Evolutionary conservation across 2,329 filamentous ascomycete species (phyloP), one percentile per base, ranked within the genome.

Genomic region (Graphilbum sp.): DNA sequence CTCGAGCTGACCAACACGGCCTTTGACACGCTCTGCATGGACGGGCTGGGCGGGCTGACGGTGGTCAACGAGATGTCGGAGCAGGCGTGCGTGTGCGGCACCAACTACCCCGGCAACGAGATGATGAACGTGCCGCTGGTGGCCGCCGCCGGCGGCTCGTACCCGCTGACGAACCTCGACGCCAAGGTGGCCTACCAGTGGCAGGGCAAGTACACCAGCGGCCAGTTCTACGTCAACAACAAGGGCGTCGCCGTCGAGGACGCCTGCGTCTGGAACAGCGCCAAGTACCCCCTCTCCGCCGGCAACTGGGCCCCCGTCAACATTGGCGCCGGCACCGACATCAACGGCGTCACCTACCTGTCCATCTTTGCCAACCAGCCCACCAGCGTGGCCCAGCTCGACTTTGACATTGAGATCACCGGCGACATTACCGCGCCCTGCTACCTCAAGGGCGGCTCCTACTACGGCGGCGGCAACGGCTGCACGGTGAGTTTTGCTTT

Each of bases 151-250:
- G 81, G 81, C 42, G 51, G 60, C 35, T 68, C 61, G 20, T 62
- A 73, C 43, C 59, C 66, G 27, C 62, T 98, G 46, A 84, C 82
- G 54, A 88, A 84, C 65, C 81, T 88, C 34, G 62, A 79, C 46
- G 74, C 77, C 43, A 54, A 56, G 35, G 66, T 62, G 36, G 93
- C 88, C 66, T 96, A 86, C 66, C 60, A 66, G 44, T 93, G 84
- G 83, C 49, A 83, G 51, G 72, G 72, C 49, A 69, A 70, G 56
- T 50, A 62, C 36, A 96, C 90, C 37, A 87, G 84, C 35, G 87
- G 87, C 33, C 90, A 96, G 63, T 96, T 94, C 71, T 98, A 98
- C 56, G 72, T 96, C 61, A 96, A 96, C 72, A 81, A 81, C 50
- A 69, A 73, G 49, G 86, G 85, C 43, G 64, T 80, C 38, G 50